Base-by-base conservation (phyloP, 495 filamentous ascomycete genomes). In the Xylaria palmicola region DNA sequence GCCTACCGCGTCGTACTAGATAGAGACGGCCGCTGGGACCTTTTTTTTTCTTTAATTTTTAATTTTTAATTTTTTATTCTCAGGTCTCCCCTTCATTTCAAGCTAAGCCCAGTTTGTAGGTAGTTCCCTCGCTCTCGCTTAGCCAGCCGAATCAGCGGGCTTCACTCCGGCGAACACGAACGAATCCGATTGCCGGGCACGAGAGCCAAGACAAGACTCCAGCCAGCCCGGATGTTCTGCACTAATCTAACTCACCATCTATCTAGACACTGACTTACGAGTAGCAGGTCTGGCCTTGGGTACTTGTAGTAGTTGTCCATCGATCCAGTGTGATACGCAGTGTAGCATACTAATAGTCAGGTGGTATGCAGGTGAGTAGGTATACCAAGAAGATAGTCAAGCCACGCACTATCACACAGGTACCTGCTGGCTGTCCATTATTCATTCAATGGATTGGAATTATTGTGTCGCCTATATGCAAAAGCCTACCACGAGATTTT, bases 81-180 rank as follows among this genome's bases (percentile, higher is more conserved):
- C 37, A 9, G 10, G 5, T 40, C 37, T n/a, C 4, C 37, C 3
- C 4, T 15, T 15, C 15, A 40, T 3, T 19, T 44, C 12, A n/a
- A n/a, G 12, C 12, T n/a, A 3, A n/a, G 39, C 12, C 39, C 4
- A n/a, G 39, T 41, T 15, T 22, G 19, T 13, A 48, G 44, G 9
- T 24, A 48, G 10, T 26, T 43, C 30, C 41, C 8, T 49, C 30
- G 55, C 43, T 58, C 13, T 57, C 55, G 55, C 30, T 55, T 48
- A 36, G 12, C 15, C 43, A 49, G 39, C 19, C 45, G 24, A 50
- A 48, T 55, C 53, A 56, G 53, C 53, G 53, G 53, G 53, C 27
- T 56, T 56, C 27, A 56, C 4, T 1, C 47, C 39, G 58, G 49
- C 27, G 39, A 58, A 58, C 55, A 58, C 43, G 55, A 44, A 58